A percentile compares a stretch with the other conserved stretches of the same genome.
phyloP scores from a whole-genome alignment of 2,329 filamentous ascomycete species.

The Ophiosphaerella herpotricha region DNA sequence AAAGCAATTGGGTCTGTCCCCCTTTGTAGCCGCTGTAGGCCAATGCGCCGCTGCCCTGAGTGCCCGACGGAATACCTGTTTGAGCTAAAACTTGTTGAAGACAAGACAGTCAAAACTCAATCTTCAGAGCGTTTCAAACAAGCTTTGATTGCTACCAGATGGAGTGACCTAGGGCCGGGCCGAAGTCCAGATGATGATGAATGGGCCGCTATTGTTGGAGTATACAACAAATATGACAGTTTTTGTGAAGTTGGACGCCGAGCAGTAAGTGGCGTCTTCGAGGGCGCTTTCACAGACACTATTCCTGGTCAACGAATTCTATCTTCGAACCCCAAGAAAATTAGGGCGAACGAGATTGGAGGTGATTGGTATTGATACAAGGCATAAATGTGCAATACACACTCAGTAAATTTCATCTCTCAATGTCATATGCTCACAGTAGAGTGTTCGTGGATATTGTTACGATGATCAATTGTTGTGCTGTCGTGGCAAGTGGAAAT shows the following conservation, averaged over 20 bases:
- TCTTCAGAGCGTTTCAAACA: conserved; percentile 59
- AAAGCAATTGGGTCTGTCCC: conserved; percentile 54
- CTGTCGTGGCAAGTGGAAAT: too few relatives aligned
- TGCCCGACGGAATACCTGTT: conserved; percentile 67
- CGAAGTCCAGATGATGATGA: conserved; percentile 54
- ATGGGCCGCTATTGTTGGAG: conserved; percentile 57
- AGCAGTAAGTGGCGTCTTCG: conserved; percentile 64
- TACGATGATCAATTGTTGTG: too few relatives aligned
- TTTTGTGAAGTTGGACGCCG: conserved; percentile 59
- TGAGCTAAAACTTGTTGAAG: conserved; percentile 64
- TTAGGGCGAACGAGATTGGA: conserved; percentile 59
- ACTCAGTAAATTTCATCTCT: too few relatives aligned
- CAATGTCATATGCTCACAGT: too few relatives aligned
- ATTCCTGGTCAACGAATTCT: conserved; percentile 63
- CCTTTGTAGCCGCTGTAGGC: conserved; percentile 61
- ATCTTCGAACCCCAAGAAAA: conserved; percentile 62
- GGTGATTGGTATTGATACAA: conserved; percentile 60
- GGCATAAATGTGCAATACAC: too few relatives aligned
- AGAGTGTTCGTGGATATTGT: too few relatives aligned
- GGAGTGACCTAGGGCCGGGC: conserved; percentile 64
- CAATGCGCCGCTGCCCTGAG: conserved; percentile 64
- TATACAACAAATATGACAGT: conserved; percentile 55
- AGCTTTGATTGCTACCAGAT: conserved; percentile 63
- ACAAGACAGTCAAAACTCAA: conserved; percentile 49
- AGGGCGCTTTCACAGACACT: conserved; percentile 59